Percentiles rank a stretch among this genome's conserved stretches.
Conservation (phyloP, 225 moss, liverwort and hornwort species). For the Polytrichum formosum region DNA sequence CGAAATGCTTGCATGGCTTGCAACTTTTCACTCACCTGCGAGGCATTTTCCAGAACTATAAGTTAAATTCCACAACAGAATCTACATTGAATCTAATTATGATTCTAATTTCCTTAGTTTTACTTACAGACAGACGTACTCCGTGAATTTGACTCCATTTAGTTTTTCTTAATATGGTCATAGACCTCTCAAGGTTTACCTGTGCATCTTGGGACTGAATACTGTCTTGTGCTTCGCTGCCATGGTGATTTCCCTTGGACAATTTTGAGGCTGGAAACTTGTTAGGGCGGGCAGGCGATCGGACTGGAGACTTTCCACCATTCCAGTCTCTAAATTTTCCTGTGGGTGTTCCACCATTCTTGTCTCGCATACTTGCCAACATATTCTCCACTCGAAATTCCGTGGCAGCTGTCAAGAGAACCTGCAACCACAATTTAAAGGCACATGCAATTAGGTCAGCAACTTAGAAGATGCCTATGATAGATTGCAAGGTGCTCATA, state of each 20-base stretch:
- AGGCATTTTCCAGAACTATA: not conserved
- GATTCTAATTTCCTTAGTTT: too few relatives aligned
- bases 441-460: not conserved
- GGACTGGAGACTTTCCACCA: not conserved
- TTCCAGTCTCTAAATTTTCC: conserved; percentile 10
- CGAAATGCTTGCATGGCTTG: conserved; percentile 53
- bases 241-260: not conserved
- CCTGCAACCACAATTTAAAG: conserved; percentile 24
- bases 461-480: too few relatives aligned
- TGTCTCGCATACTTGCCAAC: conserved; percentile 46
- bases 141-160: too few relatives aligned
- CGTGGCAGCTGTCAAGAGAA: conserved; percentile 41
- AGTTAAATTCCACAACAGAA: too few relatives aligned
- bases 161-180: too few relatives aligned
- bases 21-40: conserved; percentile 41
- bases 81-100: too few relatives aligned
- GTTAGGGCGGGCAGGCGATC: conserved; percentile 22
- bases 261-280: conserved; percentile 7
- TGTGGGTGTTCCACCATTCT: conserved; percentile 20
- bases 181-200: too few relatives aligned
- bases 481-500: too few relatives aligned
- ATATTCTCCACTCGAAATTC: conserved; percentile 59
- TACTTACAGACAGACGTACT: too few relatives aligned
- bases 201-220: too few relatives aligned
- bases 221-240: conserved; percentile 29